Evolutionary conservation across 768 basidiomycete genomes (phyloP).

Genomic region (Dioszegia hungarica): DNA sequence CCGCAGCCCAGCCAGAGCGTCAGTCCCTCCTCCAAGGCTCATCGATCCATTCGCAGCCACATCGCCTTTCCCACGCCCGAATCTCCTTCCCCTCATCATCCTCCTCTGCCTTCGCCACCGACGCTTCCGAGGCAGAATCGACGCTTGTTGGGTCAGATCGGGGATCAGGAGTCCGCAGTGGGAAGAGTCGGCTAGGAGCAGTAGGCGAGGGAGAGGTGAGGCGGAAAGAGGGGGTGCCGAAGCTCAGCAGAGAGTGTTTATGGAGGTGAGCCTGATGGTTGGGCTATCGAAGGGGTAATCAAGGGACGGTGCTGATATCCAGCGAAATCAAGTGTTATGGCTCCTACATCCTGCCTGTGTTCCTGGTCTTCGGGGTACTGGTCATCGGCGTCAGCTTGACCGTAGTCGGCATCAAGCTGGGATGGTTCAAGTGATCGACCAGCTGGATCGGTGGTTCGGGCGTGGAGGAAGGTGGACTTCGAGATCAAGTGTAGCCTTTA

Average conservation of each 20-base stretch:
- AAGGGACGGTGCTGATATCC: not conserved
- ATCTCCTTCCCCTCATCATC: conserved; percentile 39
- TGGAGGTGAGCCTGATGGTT: conserved; percentile 44
- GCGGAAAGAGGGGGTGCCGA: conserved; percentile 26
- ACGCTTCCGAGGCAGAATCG: conserved; percentile 8
- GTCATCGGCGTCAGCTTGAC: conserved; percentile 27
- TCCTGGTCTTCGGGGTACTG: conserved; percentile 38
- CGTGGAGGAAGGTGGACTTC: too few species aligned
- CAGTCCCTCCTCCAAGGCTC: conserved; percentile 24
- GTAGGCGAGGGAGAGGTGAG: not conserved
- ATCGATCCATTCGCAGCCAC: conserved; percentile 12
- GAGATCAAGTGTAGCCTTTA: too few species aligned
- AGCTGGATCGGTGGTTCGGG: too few species aligned
- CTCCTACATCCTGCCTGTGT: conserved; percentile 34
- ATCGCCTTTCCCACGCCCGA: conserved; percentile 20
- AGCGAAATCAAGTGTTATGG: conserved; percentile 46
- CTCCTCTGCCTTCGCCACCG: conserved; percentile 15
- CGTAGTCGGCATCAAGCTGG: conserved; percentile 29
- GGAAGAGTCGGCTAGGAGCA: not conserved
- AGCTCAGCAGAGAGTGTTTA: conserved; percentile 34
- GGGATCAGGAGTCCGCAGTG: too few species aligned
- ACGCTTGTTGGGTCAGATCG: not conserved
- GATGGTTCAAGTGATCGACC: conserved; percentile 22
- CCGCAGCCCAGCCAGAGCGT: conserved; percentile 6
- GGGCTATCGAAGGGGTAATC: too few species aligned